Evolutionary conservation across 495 filamentous ascomycete species (phyloP).

Genomic region (Xylaria flabelliformis): DNA sequence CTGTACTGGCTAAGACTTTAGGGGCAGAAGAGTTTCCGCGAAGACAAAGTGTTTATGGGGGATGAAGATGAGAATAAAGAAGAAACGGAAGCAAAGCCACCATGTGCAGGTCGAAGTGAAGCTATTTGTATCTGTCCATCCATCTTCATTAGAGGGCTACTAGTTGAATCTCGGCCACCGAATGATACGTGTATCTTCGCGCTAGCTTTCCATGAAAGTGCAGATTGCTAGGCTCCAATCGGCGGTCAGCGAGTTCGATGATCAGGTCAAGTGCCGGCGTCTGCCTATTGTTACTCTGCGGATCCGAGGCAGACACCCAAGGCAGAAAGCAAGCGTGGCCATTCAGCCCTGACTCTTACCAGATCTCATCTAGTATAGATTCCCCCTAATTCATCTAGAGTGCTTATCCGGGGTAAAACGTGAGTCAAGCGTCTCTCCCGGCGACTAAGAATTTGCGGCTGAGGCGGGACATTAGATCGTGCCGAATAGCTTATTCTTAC

Average conservation of each 20-base stretch:
- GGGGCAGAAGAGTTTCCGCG: neutral
- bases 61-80: neutral
- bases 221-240: neutral
- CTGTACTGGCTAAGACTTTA: conserved; percentile 1
- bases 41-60: neutral
- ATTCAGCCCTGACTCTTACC: neutral
- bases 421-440: too few species aligned
- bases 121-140: conserved; percentile 17
- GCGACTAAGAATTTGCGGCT: neutral
- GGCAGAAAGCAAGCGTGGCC: neutral
- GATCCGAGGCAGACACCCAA: conserved; percentile 13
- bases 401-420: too few species aligned
- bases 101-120: neutral
- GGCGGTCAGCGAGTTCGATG: neutral
- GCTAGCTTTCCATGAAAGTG: neutral
- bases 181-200: neutral
- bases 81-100: conserved; percentile 5
- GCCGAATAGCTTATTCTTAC: neutral
- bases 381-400: too few species aligned
- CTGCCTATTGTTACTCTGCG: neutral
- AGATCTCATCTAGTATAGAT: too few species aligned
- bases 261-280: neutral
- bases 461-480: neutral
- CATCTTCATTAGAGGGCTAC: conserved; percentile 5
- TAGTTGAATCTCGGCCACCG: neutral